Base-by-base conservation (phyloP, 2,329 filamentous ascomycete species). In the Aspergillus sp. region DNA sequence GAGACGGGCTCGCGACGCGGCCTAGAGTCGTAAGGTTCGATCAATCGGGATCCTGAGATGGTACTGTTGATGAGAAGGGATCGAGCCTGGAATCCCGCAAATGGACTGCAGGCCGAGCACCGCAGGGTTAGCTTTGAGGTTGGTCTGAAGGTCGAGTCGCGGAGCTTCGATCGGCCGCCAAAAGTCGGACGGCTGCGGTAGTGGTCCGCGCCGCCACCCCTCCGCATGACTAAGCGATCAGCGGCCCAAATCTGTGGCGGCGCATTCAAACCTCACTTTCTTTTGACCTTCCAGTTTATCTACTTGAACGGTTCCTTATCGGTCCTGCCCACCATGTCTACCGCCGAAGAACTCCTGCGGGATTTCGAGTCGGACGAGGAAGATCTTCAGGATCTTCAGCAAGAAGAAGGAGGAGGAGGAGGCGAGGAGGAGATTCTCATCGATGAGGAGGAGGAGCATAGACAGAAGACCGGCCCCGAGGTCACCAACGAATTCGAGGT, bases 311-410 rank as follows among this genome's bases (percentile, higher is more conserved):
- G 36, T n/a, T 9, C 32, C 26, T 18, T 16, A 24, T 5, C 12
- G 10, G 24, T 11, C 12, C 26, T 46, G 16, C 14, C 47, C 53
- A 52, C 36, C 39, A 56, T 55, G 55, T 57, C 54, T 53, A 52
- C 52, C 31, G 53, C 53, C 9, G 31, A 49, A 56, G 14, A 51
- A 26, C 42, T 47, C 53, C 11, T 53, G 18, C 32, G 26, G 31
- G 45, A 22, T 67, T 74, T 26, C 16, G 96, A 97, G 92, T 92
- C 94, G 74, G 96, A 92, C 49, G 94, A 91, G 63, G 93, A 98
- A 71, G 94, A 98, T 75, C 85, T 99, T 11, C 91, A 95, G 71
- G 92, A 96, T 74, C 95, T 96, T 65, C 92, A 92, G 69, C 68
- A 71, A 51, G 70, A 72, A 96, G 71, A 91, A 90, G 6, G 92